phyloP scores from a whole-genome alignment of 768 basidiomycete species.

The Cystobasidium tubakii region DNA sequence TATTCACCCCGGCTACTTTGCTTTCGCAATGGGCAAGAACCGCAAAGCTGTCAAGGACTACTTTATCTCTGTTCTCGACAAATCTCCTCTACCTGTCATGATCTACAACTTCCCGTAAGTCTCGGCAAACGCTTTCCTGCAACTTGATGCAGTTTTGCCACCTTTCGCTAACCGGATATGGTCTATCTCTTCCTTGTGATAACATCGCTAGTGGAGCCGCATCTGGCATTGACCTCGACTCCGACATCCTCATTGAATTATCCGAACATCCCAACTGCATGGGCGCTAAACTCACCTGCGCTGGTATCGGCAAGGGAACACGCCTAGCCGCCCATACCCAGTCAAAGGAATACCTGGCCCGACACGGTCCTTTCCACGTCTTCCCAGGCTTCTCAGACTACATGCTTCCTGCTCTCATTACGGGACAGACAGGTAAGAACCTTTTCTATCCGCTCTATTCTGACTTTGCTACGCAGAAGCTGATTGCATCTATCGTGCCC shows the following conservation, averaged over 20 bases:
- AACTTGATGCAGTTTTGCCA: constrained; percentile 13
- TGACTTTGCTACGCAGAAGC: not conserved
- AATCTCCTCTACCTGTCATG: constrained; percentile 56
- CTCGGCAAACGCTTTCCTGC: not conserved
- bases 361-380: constrained; percentile 51
- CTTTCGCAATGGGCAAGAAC: constrained; percentile 58
- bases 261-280: constrained; percentile 77
- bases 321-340: constrained; percentile 60
- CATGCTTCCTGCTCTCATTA: constrained; percentile 59
- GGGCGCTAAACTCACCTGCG: constrained; percentile 75
- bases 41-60: constrained; percentile 47
- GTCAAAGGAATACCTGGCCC: constrained; percentile 47
- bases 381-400: constrained; percentile 70
- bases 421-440: constrained; percentile 60
- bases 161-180: not conserved
- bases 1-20: constrained; percentile 51
- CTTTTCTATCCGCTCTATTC: not conserved
- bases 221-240: constrained; percentile 73
- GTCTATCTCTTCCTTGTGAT: not conserved
- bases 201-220: constrained; percentile 14
- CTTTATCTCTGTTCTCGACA: constrained; percentile 55
- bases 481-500: no score
- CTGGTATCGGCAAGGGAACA: constrained; percentile 74
- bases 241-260: constrained; percentile 64
- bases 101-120: constrained; percentile 78